A percentile compares a stretch with the other conserved stretches of the same genome.
phyloP scores from a whole-genome alignment of 345 rosid genomes.

The Dipteronia dyeriana region DNA sequence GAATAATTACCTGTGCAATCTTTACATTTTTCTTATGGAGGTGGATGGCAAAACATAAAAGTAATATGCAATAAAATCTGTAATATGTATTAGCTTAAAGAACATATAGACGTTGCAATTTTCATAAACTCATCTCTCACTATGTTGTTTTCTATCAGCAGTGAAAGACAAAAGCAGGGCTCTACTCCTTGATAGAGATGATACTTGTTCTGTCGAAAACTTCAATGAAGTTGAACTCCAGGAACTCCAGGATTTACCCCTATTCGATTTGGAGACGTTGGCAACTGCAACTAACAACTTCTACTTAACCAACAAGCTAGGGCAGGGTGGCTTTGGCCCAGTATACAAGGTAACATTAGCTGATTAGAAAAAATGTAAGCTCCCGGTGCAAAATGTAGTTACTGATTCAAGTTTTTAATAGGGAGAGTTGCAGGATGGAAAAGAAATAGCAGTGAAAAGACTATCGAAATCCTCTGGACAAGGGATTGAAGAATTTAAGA shows the following conservation, averaged over 20 bases:
- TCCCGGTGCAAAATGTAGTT: not conserved
- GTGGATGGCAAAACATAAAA: constrained; percentile 15
- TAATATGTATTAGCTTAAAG: constrained; percentile 7
- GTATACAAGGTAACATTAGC: constrained; percentile 27
- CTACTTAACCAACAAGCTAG: constrained; percentile 32
- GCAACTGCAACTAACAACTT: constrained; percentile 39
- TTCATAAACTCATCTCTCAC: not conserved
- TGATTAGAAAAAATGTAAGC: too few species aligned
- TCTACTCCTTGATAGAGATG: not conserved
- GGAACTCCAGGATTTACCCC: constrained; percentile 29
- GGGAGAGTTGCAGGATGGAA: not conserved
- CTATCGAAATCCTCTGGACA: constrained; percentile 32
- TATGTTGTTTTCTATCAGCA: not conserved
- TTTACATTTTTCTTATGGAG: not conserved
- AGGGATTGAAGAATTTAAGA: not conserved
- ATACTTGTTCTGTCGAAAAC: not conserved
- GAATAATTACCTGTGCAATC: not conserved
- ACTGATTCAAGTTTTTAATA: not conserved
- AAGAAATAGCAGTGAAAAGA: not conserved
- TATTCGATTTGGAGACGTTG: constrained; percentile 42
- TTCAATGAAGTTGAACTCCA: constrained; percentile 16
- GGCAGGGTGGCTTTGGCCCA: constrained; percentile 30
- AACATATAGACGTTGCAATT: too few species aligned
- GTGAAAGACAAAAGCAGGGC: not conserved
- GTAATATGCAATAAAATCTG: constrained; percentile 16